Evolutionary conservation across 2,329 filamentous ascomycete genomes (phyloP).

Genomic region (Emmonsiellopsis sp.): DNA sequence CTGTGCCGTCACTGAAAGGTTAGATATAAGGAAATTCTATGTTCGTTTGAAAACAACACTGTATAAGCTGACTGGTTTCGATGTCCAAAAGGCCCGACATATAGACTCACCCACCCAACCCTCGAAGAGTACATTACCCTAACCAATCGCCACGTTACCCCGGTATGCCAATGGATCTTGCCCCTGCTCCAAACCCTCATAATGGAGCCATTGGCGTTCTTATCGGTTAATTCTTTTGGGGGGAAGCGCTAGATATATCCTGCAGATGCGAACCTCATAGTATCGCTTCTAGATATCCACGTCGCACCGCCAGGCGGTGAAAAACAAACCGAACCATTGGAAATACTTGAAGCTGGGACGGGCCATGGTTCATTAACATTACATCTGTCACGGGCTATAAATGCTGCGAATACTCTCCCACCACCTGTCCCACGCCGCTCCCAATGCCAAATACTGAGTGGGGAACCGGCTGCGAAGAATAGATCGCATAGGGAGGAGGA

Average conservation of each 20-base stretch:
- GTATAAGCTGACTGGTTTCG: neutral
- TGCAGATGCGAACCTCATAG: slow-evolving; percentile 64
- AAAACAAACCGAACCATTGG: slow-evolving; percentile 41
- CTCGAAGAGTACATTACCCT: slow-evolving; percentile 65
- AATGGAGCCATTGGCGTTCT: neutral
- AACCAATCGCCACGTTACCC: slow-evolving; percentile 63
- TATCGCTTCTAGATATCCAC: slow-evolving; percentile 68
- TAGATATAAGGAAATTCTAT: slow-evolving; percentile 4
- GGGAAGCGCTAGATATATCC: slow-evolving; percentile 54
- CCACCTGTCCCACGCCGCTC: slow-evolving; percentile 32
- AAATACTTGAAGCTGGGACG: slow-evolving; percentile 77
- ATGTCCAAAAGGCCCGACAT: slow-evolving; percentile 32
- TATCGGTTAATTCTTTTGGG: too few species aligned
- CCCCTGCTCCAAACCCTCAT: neutral
- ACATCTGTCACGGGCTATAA: slow-evolving; percentile 65
- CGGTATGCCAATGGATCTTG: slow-evolving; percentile 40
- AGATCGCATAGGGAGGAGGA: slow-evolving; percentile 15
- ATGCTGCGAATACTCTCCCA: slow-evolving; percentile 57
- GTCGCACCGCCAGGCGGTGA: slow-evolving; percentile 33
- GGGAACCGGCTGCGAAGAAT: slow-evolving; percentile 12
- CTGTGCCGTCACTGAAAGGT: slow-evolving; percentile 48
- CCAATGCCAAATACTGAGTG: slow-evolving; percentile 21
- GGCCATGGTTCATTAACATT: slow-evolving; percentile 75
- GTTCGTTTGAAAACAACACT: neutral
- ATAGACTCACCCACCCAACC: slow-evolving; percentile 55